These are phyloP conservation scores for Dipodascus geniculatus DNA, from an alignment of 805 yeast species.

Conservation along the genomic window DNA sequence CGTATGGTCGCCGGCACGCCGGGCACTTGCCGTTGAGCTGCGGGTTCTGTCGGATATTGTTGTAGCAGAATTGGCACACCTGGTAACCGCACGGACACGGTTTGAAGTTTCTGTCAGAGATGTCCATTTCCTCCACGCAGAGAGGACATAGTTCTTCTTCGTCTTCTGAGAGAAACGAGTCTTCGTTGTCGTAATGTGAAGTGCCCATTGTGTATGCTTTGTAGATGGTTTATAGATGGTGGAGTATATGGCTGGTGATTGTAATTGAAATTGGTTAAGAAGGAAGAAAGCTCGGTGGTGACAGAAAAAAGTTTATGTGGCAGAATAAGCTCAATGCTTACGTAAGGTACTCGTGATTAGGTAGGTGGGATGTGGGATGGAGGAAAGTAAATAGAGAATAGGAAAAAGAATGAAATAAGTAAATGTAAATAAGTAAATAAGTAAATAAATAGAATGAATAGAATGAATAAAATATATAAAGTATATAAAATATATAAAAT, in stretches of 20 bases:
- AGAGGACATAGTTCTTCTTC: slow-evolving; percentile 81
- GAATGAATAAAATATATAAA: too few species aligned
- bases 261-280: background rate
- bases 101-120: slow-evolving; percentile 88
- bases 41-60: slow-evolving; percentile 90
- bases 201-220: slow-evolving; percentile 9
- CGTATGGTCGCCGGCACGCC: slow-evolving; percentile 89
- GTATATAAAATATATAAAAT: too few species aligned
- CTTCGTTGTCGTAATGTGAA: slow-evolving; percentile 24
- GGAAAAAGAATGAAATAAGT: too few species aligned
- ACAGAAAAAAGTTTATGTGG: background rate
- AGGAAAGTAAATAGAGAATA: too few species aligned
- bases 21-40: slow-evolving; percentile 95
- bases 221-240: background rate
- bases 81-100: slow-evolving; percentile 99
- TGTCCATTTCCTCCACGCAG: slow-evolving; percentile 96
- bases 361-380: too few species aligned
- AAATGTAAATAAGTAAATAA: too few species aligned
- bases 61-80: slow-evolving; percentile 96
- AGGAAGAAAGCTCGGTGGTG: background rate
- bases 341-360: background rate
- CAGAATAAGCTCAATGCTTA: background rate
- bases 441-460: too few species aligned
- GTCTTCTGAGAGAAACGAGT: slow-evolving; percentile 60
- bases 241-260: background rate